Evolutionary conservation across 495 filamentous ascomycete species (phyloP).

Genomic region (Aspergillus biplanus): DNA sequence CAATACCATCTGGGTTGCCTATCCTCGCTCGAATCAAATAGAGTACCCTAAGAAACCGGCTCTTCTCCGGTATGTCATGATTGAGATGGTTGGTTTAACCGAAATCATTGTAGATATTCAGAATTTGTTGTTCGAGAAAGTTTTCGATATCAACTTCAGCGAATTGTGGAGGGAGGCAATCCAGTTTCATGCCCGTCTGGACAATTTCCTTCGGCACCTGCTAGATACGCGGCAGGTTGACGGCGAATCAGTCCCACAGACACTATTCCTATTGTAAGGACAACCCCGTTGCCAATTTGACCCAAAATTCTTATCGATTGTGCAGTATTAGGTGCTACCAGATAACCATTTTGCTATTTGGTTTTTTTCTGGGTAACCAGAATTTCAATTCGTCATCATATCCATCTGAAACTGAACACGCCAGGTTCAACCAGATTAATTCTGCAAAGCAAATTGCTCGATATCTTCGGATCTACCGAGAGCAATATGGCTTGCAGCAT

Average conservation of each 20-base stretch:
- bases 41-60: constrained; percentile 34
- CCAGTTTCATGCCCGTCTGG: constrained; percentile 29
- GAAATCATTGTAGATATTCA: constrained; percentile 33
- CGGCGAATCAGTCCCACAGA: constrained; percentile 36
- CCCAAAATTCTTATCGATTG: constrained; percentile 6
- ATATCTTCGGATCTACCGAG: constrained; percentile 36
- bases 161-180: constrained; percentile 30
- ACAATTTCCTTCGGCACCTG: constrained; percentile 32
- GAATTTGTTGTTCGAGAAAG: constrained; percentile 33
- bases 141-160: constrained; percentile 18
- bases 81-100: constrained; percentile 29
- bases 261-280: constrained; percentile 45
- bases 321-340: constrained; percentile 38
- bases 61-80: constrained; percentile 35
- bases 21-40: constrained; percentile 43
- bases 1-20: constrained; percentile 40
- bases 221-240: constrained; percentile 28
- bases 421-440: constrained; percentile 24
- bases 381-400: constrained; percentile 13
- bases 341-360: constrained; percentile 30
- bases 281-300: background rate
- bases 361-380: constrained; percentile 28
- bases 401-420: constrained; percentile 23
- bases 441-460: constrained; percentile 37
- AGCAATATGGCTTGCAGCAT: constrained; percentile 37